Evolutionary conservation across 2,329 filamentous ascomycete genomes (phyloP), one percentile per base, ranked within the genome.

Genomic region (Botrytis fabae): DNA sequence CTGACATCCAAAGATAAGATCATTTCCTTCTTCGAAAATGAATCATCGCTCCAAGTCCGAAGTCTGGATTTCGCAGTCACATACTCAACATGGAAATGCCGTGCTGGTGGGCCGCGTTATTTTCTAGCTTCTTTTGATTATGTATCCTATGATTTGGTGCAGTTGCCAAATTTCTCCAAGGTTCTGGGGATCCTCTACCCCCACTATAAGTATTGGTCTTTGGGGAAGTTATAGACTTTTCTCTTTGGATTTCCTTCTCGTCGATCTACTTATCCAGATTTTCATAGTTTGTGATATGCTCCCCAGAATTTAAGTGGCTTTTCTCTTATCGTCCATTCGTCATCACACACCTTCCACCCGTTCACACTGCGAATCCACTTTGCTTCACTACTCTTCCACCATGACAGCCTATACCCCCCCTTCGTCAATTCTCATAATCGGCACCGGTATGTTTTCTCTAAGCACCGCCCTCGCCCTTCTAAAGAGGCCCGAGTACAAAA

Each of bases 381-480:
- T 20, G 10, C n/a, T n/a, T 28, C 65, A 57, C 48, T 57, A 42
- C 44, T 64, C 28, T 38, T 68, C 54, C 25, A 42, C 25, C 18
- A 68, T 68, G 65, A 10, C 65, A 57, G 65, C 69, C 64, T 69
- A 62, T 42, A 70, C 71, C 32, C 62, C 73, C 35, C 73, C 75
- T 54, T 71, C 86, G 85, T 87, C 87, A 32, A 85, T 93, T 78
- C 85, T 94, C 72, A 91, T 94, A 75, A 82, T 93, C 71, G 92
- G 92, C 72, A 84, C 85, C 42, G 86, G 86, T 65, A 86, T 87
- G 62, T 88, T 88, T 74, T 86, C 86, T 44, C 83, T 92, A 71
- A 88, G 88, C 12, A 92, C 90, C 35, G 93, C 94, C 69, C 89
- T 91, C 76, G 87, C 92, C 22, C 87, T 98, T 64, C 85, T 91